These are phyloP conservation scores for Cryphonectria nitschkei DNA, from an alignment of 2,329 filamentous ascomycete genomes.

Conservation along the genomic window DNA sequence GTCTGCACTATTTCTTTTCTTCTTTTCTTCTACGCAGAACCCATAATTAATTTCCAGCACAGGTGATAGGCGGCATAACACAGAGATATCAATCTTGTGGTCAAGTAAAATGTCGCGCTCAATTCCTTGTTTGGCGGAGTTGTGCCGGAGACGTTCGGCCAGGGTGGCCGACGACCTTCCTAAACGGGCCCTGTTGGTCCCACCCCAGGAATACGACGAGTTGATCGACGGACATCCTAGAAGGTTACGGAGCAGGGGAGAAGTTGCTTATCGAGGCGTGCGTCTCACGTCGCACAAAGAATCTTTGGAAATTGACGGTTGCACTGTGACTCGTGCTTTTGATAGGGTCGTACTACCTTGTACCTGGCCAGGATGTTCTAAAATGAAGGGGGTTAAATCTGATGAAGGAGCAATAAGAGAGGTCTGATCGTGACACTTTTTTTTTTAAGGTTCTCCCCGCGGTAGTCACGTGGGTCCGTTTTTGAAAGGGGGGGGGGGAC, in stretches of 20 bases:
- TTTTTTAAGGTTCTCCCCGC: background rate
- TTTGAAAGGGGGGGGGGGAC: background rate
- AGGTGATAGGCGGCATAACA: background rate
- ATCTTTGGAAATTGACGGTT: background rate
- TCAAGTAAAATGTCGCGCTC: background rate
- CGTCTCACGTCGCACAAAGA: background rate
- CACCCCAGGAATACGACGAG: background rate
- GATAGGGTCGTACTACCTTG: background rate
- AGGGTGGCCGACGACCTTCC: background rate
- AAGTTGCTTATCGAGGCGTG: background rate
- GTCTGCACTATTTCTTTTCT: too few relatives aligned
- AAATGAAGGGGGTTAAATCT: background rate
- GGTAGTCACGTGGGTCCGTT: background rate
- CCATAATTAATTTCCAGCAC: too few relatives aligned
- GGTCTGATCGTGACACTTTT: background rate
- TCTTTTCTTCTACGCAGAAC: too few relatives aligned
- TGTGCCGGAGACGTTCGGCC: background rate
- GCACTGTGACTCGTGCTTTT: background rate
- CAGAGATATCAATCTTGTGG: background rate
- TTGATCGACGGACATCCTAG: background rate
- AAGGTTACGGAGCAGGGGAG: background rate
- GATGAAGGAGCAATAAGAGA: background rate
- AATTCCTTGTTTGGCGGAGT: background rate
- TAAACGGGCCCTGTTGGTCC: background rate
- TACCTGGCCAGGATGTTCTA: background rate